phyloP scores from a whole-genome alignment of 208 protist genomes.

The Pavlovales sp. region DNA sequence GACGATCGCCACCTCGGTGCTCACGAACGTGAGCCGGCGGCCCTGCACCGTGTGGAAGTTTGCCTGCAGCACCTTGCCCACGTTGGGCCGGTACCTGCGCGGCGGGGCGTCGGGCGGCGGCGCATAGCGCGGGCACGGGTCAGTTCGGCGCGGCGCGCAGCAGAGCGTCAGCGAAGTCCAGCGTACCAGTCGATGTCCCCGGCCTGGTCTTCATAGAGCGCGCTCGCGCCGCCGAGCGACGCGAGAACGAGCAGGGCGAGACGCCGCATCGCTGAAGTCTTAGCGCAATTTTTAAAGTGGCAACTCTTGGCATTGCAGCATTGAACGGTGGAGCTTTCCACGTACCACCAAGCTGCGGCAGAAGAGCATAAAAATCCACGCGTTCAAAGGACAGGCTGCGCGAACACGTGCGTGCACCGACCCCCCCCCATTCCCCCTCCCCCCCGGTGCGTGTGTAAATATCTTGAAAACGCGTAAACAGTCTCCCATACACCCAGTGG shows the following conservation, averaged over 20 bases:
- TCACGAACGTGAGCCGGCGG: constrained; percentile 12
- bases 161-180: not conserved
- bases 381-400: too few species aligned
- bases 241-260: not conserved
- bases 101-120: not conserved
- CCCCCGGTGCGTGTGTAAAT: too few species aligned
- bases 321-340: too few species aligned
- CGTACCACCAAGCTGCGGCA: too few species aligned
- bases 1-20: not conserved
- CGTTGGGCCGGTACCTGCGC: not conserved
- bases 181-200: constrained; percentile 35
- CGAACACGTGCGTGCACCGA: too few species aligned
- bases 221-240: not conserved
- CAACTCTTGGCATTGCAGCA: too few species aligned
- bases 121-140: not conserved
- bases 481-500: too few species aligned
- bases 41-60: not conserved
- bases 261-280: too few species aligned
- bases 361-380: too few species aligned
- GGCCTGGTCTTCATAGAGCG: constrained; percentile 31
- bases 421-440: too few species aligned
- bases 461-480: too few species aligned
- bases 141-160: not conserved
- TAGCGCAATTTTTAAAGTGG: too few species aligned
- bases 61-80: not conserved